Conservation (phyloP, 257 asterid genomes). For the Nemophila menziesii region DNA sequence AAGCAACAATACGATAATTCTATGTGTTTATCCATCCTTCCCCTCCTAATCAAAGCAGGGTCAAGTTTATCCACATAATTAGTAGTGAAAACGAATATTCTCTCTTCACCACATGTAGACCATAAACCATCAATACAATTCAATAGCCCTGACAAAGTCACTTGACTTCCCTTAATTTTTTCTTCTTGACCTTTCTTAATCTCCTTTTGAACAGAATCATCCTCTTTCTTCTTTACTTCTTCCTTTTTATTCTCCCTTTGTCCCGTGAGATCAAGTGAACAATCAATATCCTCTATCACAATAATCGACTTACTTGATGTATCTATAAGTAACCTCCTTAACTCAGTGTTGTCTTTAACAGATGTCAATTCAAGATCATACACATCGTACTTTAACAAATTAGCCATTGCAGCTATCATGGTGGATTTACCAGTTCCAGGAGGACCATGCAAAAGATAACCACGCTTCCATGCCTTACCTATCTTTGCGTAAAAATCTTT, state of each 20-base stretch:
- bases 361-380: conserved; percentile 18
- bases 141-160: conserved; percentile 50
- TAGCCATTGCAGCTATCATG: conserved; percentile 24
- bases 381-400: conserved; percentile 13
- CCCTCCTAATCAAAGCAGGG: conserved; percentile 48
- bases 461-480: conserved; percentile 19
- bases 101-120: conserved; percentile 52
- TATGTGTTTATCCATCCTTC: conserved; percentile 53
- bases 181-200: conserved; percentile 1
- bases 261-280: conserved; percentile 20
- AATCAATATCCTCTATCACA: conserved; percentile 26
- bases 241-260: conserved; percentile 8
- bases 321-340: conserved; percentile 13
- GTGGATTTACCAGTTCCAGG: conserved; percentile 25
- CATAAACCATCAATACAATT: conserved; percentile 67
- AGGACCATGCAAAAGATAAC: conserved; percentile 17
- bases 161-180: conserved; percentile 23
- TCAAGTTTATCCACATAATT: conserved; percentile 43
- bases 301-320: no score
- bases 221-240: conserved; percentile 1
- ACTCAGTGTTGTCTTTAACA: conserved; percentile 9
- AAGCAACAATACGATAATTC: conserved; percentile 40
- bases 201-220: conserved; percentile 1
- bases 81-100: conserved; percentile 50
- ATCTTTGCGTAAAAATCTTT: conserved; percentile 17